Base-by-base conservation (phyloP, 2,329 filamentous ascomycete genomes). In the Fusarium sp. region DNA sequence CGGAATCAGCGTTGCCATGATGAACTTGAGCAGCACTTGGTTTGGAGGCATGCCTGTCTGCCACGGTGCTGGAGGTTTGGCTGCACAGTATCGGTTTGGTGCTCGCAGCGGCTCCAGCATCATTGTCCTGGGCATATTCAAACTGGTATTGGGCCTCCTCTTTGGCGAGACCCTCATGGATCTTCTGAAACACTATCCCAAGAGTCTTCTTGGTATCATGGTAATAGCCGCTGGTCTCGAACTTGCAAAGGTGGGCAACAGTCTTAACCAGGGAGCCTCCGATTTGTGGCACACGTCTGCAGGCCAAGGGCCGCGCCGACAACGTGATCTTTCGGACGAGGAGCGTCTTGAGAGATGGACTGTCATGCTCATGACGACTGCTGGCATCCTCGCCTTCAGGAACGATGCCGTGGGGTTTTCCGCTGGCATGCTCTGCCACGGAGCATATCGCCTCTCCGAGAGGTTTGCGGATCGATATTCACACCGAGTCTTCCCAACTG, bases 41-140 rank as follows among this genome's bases (percentile, higher is more conserved):
- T 96, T 97, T 73, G 94, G 94, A 47, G 92, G 91, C 7, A 98
- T 97, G 96, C 96, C 95, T 4, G 89, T 96, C 6, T 98, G 96
- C 75, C 96, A 98, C 76, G 95, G 95, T 7, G 93, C 93, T 1
- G 95, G 95, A 4, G 95, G 95, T 0, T 83, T 98, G 0, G 96
- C 96, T 7, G 96, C 92, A 0, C 95, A 98, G 77, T 93, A 93
- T 77, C 89, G 93, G 6, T 98, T 98, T 71, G 95, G 95, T 1
- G 94, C 95, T 6, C 89, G 95, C 47, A 96, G 92, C 61, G 95
- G 95, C 11, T 88, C 93, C 0, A 94, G 91, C 71, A 86, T 97
- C 64, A 88, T 97, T 53, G 76, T 97, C 23, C 86, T 98, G 0
- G 95, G 95, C 0, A 45, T 87, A 0, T 79, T 92, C 63, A 97